Base-by-base conservation (phyloP, 2,329 filamentous ascomycete genomes). In the Fusarium nelsonii region DNA sequence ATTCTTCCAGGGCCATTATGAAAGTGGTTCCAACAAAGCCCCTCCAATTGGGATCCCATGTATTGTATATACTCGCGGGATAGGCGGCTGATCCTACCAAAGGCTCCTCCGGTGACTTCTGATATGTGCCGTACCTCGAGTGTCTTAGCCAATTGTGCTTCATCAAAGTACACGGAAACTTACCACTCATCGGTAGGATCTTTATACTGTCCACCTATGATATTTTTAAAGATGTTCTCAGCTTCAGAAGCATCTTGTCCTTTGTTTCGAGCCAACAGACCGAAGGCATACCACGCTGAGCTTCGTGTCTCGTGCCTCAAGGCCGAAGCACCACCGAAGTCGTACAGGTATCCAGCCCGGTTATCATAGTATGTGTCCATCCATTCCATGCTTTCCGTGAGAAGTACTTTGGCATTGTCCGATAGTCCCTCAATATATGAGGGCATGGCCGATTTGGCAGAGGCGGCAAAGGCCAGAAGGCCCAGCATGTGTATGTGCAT, bases 41-140 rank as follows among this genome's bases (percentile, higher is more conserved):
- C 50, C 88, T 81, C 88, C 88, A 90, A 64, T 90, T 90, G 3
- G 87, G 87, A 68, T 90, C 88, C 85, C 86, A 90, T 0, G 84
- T 83, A 57, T 83, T 81, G 72, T 89, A 88, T 34, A 87, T 86
- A 6, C 75, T 72, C n/a, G 81, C 75, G 2, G 81, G 80, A 65
- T 90, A 90, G 16, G 78, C 75, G 3, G 77, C 54, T 4, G 81
- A 84, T 18, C 87, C 87, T 6, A 90, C 84, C 3, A 82, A 82
- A 0, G 88, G 88, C 73, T 90, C 84, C 68, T 90, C 86, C 0
- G 85, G 85, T 41, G 85, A 81, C 30, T 81, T 78, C 44, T 87
- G 84, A 67, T 88, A 89, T 82, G 81, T 81, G 76, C 36, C 53
- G 23, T 59, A 80, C 56, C 75, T 74, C 15, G 9, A 3, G 2